Percentiles rank a stretch among this genome's conserved stretches.
phyloP scores from a whole-genome alignment of 2,329 filamentous ascomycete species.

The Endoconidiophora polonica region DNA sequence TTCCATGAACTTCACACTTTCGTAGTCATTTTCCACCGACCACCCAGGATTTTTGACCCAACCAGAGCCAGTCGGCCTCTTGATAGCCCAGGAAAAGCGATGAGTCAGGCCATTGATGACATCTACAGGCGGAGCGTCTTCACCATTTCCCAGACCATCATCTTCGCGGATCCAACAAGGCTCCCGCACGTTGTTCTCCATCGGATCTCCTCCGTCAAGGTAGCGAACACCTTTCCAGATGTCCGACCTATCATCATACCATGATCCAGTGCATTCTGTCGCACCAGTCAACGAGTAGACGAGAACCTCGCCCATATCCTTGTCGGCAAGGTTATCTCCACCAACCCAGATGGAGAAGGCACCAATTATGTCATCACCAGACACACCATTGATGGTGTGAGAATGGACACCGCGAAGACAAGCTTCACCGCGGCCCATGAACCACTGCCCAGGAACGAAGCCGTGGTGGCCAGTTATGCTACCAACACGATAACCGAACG shows the following conservation, averaged over 20 bases:
- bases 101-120: background rate
- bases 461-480: slow-evolving; percentile 7
- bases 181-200: slow-evolving; percentile 3
- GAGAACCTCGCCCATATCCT: slow-evolving; percentile 8
- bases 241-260: too few species aligned
- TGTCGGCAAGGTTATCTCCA: slow-evolving; percentile 9
- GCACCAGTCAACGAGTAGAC: slow-evolving; percentile 11
- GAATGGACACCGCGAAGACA: slow-evolving; percentile 5
- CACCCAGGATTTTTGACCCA: slow-evolving; percentile 1
- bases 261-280: background rate
- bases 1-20: background rate
- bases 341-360: slow-evolving; percentile 11
- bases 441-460: slow-evolving; percentile 9
- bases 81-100: background rate
- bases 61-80: background rate
- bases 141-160: too few species aligned
- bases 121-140: too few species aligned
- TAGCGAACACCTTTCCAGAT: background rate
- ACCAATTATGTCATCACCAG: slow-evolving; percentile 1
- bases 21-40: background rate
- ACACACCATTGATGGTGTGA: slow-evolving; percentile 7
- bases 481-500: slow-evolving; percentile 2
- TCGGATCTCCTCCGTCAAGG: slow-evolving; percentile 1
- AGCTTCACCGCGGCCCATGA: slow-evolving; percentile 7
- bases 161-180: slow-evolving; percentile 1